A percentile compares a stretch with the other conserved stretches of the same genome.
These are phyloP conservation scores for Apiospora kogelbergensis DNA, from an alignment of 2,329 filamentous ascomycete genomes.

Conservation along the genomic window DNA sequence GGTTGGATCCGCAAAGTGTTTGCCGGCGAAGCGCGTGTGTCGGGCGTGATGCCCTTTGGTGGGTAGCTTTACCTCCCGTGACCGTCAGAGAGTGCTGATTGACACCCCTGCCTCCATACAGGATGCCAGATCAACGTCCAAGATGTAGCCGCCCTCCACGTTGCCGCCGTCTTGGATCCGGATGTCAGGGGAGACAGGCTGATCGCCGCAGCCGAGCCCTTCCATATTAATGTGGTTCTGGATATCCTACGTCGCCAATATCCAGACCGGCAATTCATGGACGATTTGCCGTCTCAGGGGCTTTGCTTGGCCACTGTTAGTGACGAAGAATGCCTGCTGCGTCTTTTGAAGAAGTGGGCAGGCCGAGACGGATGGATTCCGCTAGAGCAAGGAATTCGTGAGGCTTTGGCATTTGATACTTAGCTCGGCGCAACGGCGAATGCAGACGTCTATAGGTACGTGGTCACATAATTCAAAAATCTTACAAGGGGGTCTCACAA, in stretches of 20 bases:
- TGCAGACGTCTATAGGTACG: too few relatives aligned
- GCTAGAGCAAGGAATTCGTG: not conserved
- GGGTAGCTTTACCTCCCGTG: too few relatives aligned
- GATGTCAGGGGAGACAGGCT: conserved; percentile 1
- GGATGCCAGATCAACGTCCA: conserved; percentile 10
- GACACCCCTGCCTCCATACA: accelerated
- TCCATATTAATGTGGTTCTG: conserved; percentile 10
- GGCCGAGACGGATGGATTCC: not conserved
- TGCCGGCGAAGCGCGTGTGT: not conserved
- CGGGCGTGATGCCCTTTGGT: not conserved
- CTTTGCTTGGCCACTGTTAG: not conserved
- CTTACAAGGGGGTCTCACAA: too few relatives aligned
- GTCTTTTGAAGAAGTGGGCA: not conserved
- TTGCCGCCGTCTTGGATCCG: conserved; percentile 7
- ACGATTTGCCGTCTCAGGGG: not conserved
- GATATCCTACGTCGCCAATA: not conserved
- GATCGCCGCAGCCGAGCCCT: conserved; percentile 4
- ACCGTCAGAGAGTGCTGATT: not conserved
- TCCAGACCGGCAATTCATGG: not conserved
- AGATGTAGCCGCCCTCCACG: conserved; percentile 7
- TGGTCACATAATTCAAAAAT: not conserved
- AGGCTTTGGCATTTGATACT: not conserved
- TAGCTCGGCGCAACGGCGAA: too few relatives aligned
- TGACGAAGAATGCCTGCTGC: not conserved
- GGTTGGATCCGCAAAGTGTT: not conserved